phyloP scores from a whole-genome alignment of 805 yeast genomes.

The Suhomyces kilbournensis region DNA sequence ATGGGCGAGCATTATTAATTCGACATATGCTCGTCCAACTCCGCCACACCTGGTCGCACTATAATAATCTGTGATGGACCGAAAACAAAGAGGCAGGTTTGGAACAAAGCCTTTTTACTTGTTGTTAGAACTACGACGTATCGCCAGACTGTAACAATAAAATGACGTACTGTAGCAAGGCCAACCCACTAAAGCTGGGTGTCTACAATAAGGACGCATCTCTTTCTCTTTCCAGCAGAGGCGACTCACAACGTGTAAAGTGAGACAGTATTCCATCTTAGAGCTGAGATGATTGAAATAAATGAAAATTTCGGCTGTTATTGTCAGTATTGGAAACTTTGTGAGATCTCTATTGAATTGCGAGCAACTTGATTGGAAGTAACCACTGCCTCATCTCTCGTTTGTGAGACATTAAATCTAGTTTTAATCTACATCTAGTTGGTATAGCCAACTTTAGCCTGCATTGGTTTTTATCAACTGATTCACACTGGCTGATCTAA shows the following conservation, averaged over 20 bases:
- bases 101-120: neutral
- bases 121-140: neutral
- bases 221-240: neutral
- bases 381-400: neutral
- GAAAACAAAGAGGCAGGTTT: neutral
- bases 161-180: slow-evolving; percentile 7
- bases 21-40: neutral
- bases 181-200: slow-evolving; percentile 3
- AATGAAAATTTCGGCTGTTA: neutral
- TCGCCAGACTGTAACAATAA: neutral
- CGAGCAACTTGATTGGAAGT: neutral
- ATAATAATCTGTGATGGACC: neutral
- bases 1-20: neutral
- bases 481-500: neutral
- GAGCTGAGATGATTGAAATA: neutral
- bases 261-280: neutral
- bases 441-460: neutral
- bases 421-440: neutral
- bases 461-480: neutral
- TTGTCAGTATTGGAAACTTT: neutral
- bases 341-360: neutral
- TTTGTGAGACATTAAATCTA: neutral
- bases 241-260: neutral
- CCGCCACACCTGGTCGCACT: neutral
- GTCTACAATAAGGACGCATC: neutral